Conservation (phyloP, 164 flowering plant genomes). For the grape (Vitis vinifera) region DNA sequence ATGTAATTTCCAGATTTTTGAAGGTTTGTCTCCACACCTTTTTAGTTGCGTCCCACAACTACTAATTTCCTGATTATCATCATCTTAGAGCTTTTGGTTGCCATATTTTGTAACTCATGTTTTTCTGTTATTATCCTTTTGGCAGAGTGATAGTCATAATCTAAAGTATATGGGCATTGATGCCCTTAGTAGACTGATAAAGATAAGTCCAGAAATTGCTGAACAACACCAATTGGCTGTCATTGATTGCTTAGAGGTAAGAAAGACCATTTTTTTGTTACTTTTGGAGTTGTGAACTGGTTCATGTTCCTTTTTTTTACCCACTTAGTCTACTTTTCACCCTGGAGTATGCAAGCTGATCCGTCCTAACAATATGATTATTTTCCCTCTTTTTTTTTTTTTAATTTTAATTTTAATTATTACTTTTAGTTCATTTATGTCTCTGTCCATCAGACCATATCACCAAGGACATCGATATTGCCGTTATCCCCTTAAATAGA, state of each 20-base stretch:
- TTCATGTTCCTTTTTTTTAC: neutral
- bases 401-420: neutral
- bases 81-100: neutral
- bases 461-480: too few relatives aligned
- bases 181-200: constrained; percentile 87
- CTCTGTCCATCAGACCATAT: too few relatives aligned
- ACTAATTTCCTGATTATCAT: neutral
- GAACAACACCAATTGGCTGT: constrained; percentile 98
- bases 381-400: neutral
- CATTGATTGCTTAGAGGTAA: constrained; percentile 98
- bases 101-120: constrained; percentile 1
- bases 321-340: too few relatives aligned
- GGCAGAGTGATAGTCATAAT: constrained; percentile 94
- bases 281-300: neutral
- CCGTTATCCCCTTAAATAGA: too few relatives aligned
- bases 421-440: too few relatives aligned
- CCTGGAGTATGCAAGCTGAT: too few relatives aligned
- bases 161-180: constrained; percentile 97
- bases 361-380: too few relatives aligned
- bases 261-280: constrained; percentile 7
- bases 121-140: constrained; percentile 9
- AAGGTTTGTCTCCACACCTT: constrained; percentile 50
- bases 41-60: neutral
- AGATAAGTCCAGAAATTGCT: constrained; percentile 90
- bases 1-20: constrained; percentile 78